phyloP scores from a whole-genome alignment of 768 basidiomycete genomes.

The Coprinopsis strossmayeri region DNA sequence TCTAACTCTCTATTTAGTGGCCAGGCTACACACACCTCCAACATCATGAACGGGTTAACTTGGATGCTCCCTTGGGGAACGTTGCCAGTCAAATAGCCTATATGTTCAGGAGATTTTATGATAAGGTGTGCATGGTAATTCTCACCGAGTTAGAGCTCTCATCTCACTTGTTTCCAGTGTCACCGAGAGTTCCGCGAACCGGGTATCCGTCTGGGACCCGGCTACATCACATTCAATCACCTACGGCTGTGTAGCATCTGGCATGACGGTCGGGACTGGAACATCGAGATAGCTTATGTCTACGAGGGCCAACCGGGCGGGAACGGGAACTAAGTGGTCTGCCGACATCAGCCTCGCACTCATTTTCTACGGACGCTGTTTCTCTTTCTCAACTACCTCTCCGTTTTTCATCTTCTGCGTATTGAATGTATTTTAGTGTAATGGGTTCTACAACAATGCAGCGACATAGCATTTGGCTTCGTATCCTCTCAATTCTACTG shows the following conservation, averaged over 20 bases:
- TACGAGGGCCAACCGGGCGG: no score
- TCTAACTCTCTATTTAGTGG: background rate
- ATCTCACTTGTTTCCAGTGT: background rate
- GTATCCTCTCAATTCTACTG: conserved; percentile 20
- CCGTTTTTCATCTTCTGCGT: no score
- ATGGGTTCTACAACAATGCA: no score
- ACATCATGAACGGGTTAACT: background rate
- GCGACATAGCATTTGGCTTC: conserved; percentile 20
- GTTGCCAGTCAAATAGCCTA: conserved; percentile 2
- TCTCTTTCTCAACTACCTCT: no score
- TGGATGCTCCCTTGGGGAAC: conserved; percentile 3
- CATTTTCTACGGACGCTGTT: no score
- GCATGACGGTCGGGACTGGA: background rate
- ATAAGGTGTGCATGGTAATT: background rate
- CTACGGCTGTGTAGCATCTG: conserved; percentile 4
- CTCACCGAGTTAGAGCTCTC: background rate
- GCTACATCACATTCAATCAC: background rate
- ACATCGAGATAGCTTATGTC: conserved; percentile 5
- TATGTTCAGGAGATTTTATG: conserved; percentile 6
- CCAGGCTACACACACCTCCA: conserved; percentile 5
- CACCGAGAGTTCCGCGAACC: background rate
- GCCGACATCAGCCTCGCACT: no score
- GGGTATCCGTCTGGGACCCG: conserved; percentile 1
- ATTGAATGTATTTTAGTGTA: no score
- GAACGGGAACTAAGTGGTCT: no score